A percentile compares a stretch with the other conserved stretches of the same genome.
These are phyloP conservation scores for Chaetoceros tenuissimus DNA, from an alignment of 108 stramenopile species.

Conservation along the genomic window DNA sequence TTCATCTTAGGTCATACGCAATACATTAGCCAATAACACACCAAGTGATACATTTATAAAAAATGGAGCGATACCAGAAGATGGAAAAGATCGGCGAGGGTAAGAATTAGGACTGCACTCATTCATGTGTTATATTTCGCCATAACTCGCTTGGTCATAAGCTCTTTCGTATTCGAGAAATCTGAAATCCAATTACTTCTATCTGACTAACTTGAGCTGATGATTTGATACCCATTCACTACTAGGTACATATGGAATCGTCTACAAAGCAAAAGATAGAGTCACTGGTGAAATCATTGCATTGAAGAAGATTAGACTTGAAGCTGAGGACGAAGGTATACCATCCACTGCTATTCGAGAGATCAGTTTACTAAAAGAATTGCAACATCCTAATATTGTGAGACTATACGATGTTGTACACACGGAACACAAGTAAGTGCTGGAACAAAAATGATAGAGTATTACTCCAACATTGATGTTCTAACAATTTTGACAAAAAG, in stretches of 20 bases:
- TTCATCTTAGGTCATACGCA: too few relatives aligned
- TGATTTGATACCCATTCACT: too few relatives aligned
- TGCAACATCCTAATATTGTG: constrained; percentile 94
- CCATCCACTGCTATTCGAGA: constrained; percentile 92
- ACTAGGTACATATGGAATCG: constrained; percentile 93
- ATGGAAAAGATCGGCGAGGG: constrained; percentile 87
- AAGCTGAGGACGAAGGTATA: constrained; percentile 91
- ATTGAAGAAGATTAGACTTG: constrained; percentile 90
- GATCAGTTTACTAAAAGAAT: constrained; percentile 85
- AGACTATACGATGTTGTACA: constrained; percentile 98
- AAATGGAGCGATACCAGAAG: constrained; percentile 88
- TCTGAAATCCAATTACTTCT: too few relatives aligned
- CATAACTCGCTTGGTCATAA: too few relatives aligned
- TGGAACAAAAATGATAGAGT: constrained; percentile 6
- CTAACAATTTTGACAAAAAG: constrained; percentile 10
- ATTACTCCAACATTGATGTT: neutral
- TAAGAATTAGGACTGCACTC: too few relatives aligned
- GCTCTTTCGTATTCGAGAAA: too few relatives aligned
- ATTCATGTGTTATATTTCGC: too few relatives aligned
- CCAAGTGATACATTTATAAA: too few relatives aligned
- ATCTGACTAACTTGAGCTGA: too few relatives aligned
- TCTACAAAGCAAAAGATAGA: constrained; percentile 97
- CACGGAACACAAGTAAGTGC: constrained; percentile 59
- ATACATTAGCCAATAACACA: too few relatives aligned
- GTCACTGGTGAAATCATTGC: constrained; percentile 90